phyloP scores from a whole-genome alignment of 1,139 yeast genomes.

The Protomyces inouyei region DNA sequence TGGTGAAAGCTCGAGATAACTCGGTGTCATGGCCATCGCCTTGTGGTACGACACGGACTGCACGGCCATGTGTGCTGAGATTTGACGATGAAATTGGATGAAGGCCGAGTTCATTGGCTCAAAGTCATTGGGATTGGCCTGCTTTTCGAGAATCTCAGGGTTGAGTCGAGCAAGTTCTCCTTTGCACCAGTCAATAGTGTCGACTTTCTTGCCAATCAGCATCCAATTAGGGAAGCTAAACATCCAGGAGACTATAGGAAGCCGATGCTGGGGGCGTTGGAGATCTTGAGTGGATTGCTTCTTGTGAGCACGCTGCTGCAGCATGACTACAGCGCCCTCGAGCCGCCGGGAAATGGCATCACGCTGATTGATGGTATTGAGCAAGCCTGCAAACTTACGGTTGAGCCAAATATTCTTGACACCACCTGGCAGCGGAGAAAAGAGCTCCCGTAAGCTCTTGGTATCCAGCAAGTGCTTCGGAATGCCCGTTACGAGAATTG shows the following conservation, averaged over 20 bases:
- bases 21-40: conserved; percentile 59
- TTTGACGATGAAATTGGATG: conserved; percentile 78
- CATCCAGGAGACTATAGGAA: conserved; percentile 42
- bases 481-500: conserved; percentile 73
- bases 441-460: conserved; percentile 54
- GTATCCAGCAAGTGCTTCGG: conserved; percentile 66
- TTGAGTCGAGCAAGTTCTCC: conserved; percentile 66
- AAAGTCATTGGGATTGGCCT: conserved; percentile 48
- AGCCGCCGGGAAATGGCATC: conserved; percentile 57
- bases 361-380: conserved; percentile 56
- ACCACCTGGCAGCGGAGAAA: conserved; percentile 59
- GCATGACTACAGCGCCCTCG: conserved; percentile 63
- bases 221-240: conserved; percentile 35
- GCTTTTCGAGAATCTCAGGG: conserved; percentile 46
- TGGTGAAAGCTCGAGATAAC: conserved; percentile 67
- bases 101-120: conserved; percentile 59
- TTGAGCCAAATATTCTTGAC: conserved; percentile 64
- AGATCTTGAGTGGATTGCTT: conserved; percentile 41
- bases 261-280: conserved; percentile 69
- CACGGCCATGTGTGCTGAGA: conserved; percentile 79
- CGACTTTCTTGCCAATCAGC: conserved; percentile 77
- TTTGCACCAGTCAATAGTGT: conserved; percentile 67
- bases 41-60: conserved; percentile 65
- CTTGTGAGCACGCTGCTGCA: conserved; percentile 59
- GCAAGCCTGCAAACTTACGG: conserved; percentile 59